Conservation (phyloP, 495 filamentous ascomycete genomes). For the Acidomyces sp. region DNA sequence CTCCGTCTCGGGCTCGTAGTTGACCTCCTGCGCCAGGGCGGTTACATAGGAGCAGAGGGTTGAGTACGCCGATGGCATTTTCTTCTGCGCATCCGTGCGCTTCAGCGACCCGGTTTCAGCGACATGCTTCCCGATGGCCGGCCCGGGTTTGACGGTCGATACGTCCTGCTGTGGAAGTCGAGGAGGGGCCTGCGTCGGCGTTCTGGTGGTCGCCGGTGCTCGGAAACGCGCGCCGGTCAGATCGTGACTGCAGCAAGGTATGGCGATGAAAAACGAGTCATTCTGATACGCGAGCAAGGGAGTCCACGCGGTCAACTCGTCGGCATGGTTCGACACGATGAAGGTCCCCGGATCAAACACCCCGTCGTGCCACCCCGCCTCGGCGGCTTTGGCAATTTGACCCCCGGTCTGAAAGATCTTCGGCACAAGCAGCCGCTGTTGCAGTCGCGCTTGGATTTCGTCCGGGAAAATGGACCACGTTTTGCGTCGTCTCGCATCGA, state of each 20-base stretch:
- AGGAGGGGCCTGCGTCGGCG: not conserved
- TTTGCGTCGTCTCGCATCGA: constrained; percentile 72
- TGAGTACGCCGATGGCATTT: constrained; percentile 49
- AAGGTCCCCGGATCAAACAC: constrained; percentile 64
- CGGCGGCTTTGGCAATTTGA: too few species aligned
- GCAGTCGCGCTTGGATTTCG: constrained; percentile 42
- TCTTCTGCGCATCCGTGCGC: constrained; percentile 22
- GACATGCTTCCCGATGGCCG: not conserved
- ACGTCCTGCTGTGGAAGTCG: constrained; percentile 6
- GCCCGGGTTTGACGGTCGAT: not conserved
- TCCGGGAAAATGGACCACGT: constrained; percentile 63
- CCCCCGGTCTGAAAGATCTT: constrained; percentile 39
- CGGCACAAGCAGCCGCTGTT: constrained; percentile 65
- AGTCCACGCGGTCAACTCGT: constrained; percentile 92
- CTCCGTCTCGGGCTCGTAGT: constrained; percentile 65
- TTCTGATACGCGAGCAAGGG: constrained; percentile 71
- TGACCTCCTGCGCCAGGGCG: constrained; percentile 47
- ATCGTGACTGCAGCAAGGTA: constrained; percentile 88
- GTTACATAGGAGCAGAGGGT: constrained; percentile 59
- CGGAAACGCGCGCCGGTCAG: constrained; percentile 62
- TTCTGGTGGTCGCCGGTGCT: constrained; percentile 32
- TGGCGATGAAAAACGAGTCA: constrained; percentile 67
- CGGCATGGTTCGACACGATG: constrained; percentile 91
- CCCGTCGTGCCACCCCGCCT: constrained; percentile 40
- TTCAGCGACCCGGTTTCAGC: constrained; percentile 22